Conservation (phyloP, 2,329 filamentous ascomycete genomes). For the Epicoccum nigrum region DNA sequence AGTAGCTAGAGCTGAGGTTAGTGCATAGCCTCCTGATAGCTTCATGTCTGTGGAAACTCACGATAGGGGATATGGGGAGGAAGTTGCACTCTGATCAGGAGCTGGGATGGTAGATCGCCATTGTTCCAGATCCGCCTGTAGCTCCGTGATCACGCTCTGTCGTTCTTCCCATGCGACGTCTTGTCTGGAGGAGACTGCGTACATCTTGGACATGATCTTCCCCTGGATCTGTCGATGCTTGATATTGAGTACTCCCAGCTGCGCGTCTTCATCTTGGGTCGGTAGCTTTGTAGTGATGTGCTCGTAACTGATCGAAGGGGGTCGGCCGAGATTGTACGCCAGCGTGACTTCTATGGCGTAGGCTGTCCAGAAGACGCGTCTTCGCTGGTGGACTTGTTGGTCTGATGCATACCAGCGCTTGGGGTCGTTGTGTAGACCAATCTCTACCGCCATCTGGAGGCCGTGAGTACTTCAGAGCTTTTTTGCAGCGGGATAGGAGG, state of each 20-base stretch:
- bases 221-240: constrained; percentile 7
- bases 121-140: not conserved
- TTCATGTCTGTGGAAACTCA: not conserved
- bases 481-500: not conserved
- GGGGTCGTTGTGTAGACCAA: not conserved
- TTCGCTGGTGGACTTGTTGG: not conserved
- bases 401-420: not conserved
- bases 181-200: not conserved
- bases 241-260: constrained; percentile 1
- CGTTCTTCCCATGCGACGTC: not conserved
- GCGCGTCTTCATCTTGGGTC: not conserved
- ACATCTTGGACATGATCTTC: constrained; percentile 3
- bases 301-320: constrained; percentile 3
- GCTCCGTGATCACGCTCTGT: not conserved
- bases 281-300: constrained; percentile 2
- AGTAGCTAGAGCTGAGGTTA: not conserved
- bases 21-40: not conserved
- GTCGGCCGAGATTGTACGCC: constrained; percentile 8
- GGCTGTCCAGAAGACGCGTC: constrained; percentile 3
- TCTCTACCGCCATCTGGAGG: not conserved
- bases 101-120: not conserved
- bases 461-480: not conserved
- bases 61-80: not conserved
- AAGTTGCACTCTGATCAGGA: not conserved
- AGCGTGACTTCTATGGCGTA: constrained; percentile 8